Base-by-base conservation (phyloP, 2,329 filamentous ascomycete species). In the Cladophialophora chaetospira region DNA sequence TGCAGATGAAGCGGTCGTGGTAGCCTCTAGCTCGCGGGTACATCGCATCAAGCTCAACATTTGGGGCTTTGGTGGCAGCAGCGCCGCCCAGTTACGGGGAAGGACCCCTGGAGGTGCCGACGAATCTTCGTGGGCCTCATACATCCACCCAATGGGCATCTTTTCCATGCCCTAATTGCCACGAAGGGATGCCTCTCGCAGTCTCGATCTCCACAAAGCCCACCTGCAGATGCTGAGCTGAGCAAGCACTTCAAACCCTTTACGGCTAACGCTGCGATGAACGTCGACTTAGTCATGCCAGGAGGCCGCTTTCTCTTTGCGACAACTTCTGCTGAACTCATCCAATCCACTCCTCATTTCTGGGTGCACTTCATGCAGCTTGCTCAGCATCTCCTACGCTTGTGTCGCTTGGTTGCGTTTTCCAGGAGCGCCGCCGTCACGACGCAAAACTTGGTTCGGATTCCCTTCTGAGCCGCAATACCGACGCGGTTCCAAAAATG, bases 151-250 rank as follows among this genome's bases (percentile, higher is more conserved):
- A 45, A 40, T 47, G 36, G 35, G 23, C 31, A 17, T 40, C 19
- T 26, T 17, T 29, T 26, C 46, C 46, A 49, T 3, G 11, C 29
- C 25, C 23, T 31, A 35, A 28, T 23, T 29, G 49, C 28, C 51
- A 36, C 21, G 6, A 19, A 29, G 8, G 29, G 38, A 46, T 25
- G 40, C 15, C 33, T 17, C 29, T 25, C 25, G 15, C 23, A 46
- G 33, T 33, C 9, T 50, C 31, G 6, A 11, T 13, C 5, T 29
- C 46, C 29, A 21, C 21, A 13, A 5, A 9, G 11, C 13, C 17
- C 45, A 33, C 49, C 29, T 45, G 38, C 28, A 45, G 26, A 44
- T 53, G 49, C 49, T 53, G 49, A 53, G 38, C 49, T 53, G 36
- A 53, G 49, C 49, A 53, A 35, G 38, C 26, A 45, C 19, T 15